These are phyloP conservation scores for Fragaria ananassa DNA, from an alignment of 306 rosid species.

Conservation along the genomic window DNA sequence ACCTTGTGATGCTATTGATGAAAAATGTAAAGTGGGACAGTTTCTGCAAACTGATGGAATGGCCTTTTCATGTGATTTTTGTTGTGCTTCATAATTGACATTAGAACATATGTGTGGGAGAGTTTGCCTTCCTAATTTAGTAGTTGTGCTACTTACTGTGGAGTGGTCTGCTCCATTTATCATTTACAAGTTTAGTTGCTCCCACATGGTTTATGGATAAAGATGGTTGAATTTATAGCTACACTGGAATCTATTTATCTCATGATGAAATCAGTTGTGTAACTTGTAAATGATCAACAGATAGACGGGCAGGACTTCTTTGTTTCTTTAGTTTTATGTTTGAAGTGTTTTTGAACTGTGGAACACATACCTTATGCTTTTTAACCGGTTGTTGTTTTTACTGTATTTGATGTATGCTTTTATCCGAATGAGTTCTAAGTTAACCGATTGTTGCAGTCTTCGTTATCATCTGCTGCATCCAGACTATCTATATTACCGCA, in stretches of 20 bases:
- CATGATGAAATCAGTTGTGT: neutral
- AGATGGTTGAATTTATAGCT: neutral
- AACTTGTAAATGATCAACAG: neutral
- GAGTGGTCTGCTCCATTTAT: neutral
- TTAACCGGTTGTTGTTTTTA: neutral
- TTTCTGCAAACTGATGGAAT: neutral
- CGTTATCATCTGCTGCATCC: conserved; percentile 98
- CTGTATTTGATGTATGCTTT: conserved; percentile 16
- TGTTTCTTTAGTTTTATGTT: conserved; percentile 10
- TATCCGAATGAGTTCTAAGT: conserved; percentile 19
- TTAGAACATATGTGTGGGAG: neutral
- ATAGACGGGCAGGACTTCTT: neutral
- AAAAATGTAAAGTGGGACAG: neutral
- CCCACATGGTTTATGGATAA: neutral
- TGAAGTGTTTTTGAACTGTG: neutral
- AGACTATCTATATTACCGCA: conserved; percentile 82
- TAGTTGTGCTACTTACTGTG: neutral
- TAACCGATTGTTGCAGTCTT: conserved; percentile 64
- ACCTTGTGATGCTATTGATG: neutral
- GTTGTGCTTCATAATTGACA: neutral
- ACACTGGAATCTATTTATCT: neutral
- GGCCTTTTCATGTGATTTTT: neutral
- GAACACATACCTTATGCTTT: neutral
- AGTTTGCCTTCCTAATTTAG: neutral
- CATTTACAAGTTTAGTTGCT: neutral